Percentiles rank a stretch among this genome's conserved stretches.
phyloP scores from a whole-genome alignment of 768 basidiomycete species.

The Lentinula raphanica region DNA sequence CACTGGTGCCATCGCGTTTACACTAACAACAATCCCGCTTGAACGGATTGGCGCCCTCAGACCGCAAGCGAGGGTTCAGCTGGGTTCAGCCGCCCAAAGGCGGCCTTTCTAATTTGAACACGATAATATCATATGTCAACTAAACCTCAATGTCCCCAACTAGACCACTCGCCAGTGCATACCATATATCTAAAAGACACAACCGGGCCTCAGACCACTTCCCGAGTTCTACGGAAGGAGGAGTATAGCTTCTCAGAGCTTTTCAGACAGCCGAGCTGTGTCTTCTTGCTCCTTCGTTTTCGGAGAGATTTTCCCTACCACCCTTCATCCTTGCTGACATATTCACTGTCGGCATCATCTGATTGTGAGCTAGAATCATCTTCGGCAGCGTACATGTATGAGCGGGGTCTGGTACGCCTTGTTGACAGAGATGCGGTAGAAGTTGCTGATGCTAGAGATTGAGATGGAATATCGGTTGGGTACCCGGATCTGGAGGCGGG shows the following conservation, averaged over 20 bases:
- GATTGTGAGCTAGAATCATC: background rate
- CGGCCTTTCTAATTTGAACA: too few relatives aligned
- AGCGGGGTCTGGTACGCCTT: background rate
- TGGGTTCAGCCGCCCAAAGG: too few relatives aligned
- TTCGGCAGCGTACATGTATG: background rate
- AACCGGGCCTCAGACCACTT: background rate
- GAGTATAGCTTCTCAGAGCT: too few relatives aligned
- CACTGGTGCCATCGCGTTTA: too few relatives aligned
- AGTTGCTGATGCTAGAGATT: background rate
- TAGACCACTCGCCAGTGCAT: background rate
- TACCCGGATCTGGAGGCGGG: constrained; percentile 32
- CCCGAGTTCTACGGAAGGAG: too few relatives aligned
- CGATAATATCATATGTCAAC: background rate
- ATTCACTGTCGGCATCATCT: constrained; percentile 5
- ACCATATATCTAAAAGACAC: background rate
- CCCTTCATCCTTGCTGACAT: background rate
- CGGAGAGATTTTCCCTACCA: background rate
- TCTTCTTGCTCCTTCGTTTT: background rate
- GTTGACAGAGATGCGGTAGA: background rate
- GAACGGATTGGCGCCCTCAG: too few relatives aligned
- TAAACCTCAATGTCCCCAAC: background rate
- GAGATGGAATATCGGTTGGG: background rate
- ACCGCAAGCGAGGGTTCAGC: too few relatives aligned
- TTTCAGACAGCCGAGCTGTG: constrained; percentile 1
- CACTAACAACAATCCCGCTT: too few relatives aligned